These are phyloP conservation scores for Pseudozyma tsukubaensis DNA, from an alignment of 1,284 basidiomycete species.

Conservation along the genomic window DNA sequence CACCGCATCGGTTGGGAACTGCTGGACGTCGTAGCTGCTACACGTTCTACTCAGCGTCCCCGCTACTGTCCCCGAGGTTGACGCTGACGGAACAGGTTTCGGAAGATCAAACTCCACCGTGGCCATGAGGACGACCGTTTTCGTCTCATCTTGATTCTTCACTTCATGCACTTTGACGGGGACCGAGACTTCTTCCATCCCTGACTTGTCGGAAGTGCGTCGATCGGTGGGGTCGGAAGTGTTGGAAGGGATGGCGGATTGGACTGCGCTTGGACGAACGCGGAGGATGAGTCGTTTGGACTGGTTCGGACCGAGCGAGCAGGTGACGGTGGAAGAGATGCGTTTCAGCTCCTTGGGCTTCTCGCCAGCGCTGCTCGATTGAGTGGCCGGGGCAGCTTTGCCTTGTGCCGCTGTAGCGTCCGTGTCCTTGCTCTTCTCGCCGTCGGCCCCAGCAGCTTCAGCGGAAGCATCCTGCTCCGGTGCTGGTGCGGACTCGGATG, in stretches of 20 bases:
- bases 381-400: background rate
- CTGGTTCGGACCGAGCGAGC: conserved; percentile 57
- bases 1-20: conserved; percentile 36
- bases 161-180: conserved; percentile 63
- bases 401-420: background rate
- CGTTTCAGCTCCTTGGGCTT: conserved; percentile 49
- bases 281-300: conserved; percentile 61
- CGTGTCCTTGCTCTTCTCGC: conserved; percentile 4
- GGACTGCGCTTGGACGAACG: conserved; percentile 48
- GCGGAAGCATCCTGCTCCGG: background rate
- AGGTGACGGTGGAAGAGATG: conserved; percentile 57
- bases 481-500: background rate
- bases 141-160: conserved; percentile 68
- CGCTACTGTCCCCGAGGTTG: too few species aligned
- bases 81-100: background rate
- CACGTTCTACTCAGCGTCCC: background rate
- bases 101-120: conserved; percentile 43
- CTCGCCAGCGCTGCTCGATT: background rate
- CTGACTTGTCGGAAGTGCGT: conserved; percentile 27
- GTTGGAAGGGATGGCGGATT: conserved; percentile 38
- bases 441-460: conserved; percentile 2
- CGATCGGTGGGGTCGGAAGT: conserved; percentile 37
- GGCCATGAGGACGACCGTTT: conserved; percentile 49
- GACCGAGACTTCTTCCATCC: conserved; percentile 52
- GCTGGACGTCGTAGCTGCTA: background rate